Base-by-base conservation (phyloP, 176 grass and related monocot species). In the Oryza nivara region DNA sequence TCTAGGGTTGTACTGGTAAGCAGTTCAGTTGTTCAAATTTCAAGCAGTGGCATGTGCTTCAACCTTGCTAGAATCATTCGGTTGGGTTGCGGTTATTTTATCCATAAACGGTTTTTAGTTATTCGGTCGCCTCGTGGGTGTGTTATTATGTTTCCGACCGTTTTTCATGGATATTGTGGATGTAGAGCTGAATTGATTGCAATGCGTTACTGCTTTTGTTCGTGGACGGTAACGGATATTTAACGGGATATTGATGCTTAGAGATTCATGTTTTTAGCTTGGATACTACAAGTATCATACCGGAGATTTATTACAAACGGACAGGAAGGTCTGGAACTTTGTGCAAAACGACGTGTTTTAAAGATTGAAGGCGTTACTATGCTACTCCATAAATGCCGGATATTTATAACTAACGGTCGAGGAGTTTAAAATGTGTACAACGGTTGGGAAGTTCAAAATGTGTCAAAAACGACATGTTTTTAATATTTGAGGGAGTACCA, bases 11-110 rank as follows among this genome's bases (percentile, higher is more conserved):
- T 40, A 40, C 4, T 38, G 7, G 6, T 4, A 38, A 38, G 1
- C 10, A 26, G 0, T 58, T 58, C 52, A 58, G 3, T 8, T 28
- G 30, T 76, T 76, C 34, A 8, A 83, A 83, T 66, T 74, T 82
- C 12, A 32, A 83, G 74, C 6, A 2, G 9, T 10, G 0, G 35
- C 15, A 6, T 1, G 49, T 20, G 9, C 9, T 49, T 17, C 35
- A 46, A 36, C 20, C 14, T 60, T 56, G 12, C 7, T 72, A 46
- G 28, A 30, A 30, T 46, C 71, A 25, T 75, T 28, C 6, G 20
- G 22, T 63, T 41, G 17, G 19, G 3, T 0, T 12, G 15, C 1
- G 4, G 34, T 35, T 58, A 11, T 60, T 38, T 20, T 60, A 36
- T n/a, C 36, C 9, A 6, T 32, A 32, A 19, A 5, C 17, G 4